Conservation (phyloP, 306 rosid species). For the Nissolia schottii region DNA sequence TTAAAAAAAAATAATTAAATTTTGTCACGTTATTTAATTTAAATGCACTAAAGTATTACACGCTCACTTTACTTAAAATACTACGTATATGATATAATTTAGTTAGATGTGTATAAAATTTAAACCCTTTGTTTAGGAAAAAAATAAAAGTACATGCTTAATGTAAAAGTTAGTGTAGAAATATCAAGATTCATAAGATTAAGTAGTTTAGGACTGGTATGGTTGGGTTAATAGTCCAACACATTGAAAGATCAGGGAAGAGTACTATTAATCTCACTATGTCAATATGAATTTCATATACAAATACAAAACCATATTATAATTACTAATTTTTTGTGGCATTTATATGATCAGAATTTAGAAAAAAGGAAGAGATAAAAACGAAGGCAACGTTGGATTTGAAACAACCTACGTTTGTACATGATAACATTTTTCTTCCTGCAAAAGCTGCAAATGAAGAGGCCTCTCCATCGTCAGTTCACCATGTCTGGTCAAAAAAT, state of each 20-base stretch:
- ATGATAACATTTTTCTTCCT: not conserved
- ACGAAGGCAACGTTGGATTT: not conserved
- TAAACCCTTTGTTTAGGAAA: too few relatives aligned
- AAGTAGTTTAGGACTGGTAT: not conserved
- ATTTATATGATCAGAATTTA: not conserved
- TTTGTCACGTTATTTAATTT: too few relatives aligned
- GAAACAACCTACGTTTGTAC: not conserved
- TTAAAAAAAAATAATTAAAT: too few relatives aligned
- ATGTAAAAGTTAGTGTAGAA: not conserved
- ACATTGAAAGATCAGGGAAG: not conserved
- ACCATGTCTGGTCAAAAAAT: not conserved
- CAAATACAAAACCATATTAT: not conserved
- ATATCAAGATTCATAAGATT: not conserved
- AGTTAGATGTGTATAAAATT: too few relatives aligned
- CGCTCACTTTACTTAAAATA: too few relatives aligned
- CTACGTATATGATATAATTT: too few relatives aligned
- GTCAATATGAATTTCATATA: not conserved
- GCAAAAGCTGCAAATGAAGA: slow-evolving; percentile 11
- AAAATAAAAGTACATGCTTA: too few relatives aligned
- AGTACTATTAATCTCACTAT: too few relatives aligned
- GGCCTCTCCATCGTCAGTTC: not conserved
- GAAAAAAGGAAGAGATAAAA: not conserved
- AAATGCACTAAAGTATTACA: too few relatives aligned
- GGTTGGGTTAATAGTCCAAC: not conserved
- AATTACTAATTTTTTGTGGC: not conserved